phyloP scores from a whole-genome alignment of 495 filamentous ascomycete species.

The Lophiostoma macrostomum region DNA sequence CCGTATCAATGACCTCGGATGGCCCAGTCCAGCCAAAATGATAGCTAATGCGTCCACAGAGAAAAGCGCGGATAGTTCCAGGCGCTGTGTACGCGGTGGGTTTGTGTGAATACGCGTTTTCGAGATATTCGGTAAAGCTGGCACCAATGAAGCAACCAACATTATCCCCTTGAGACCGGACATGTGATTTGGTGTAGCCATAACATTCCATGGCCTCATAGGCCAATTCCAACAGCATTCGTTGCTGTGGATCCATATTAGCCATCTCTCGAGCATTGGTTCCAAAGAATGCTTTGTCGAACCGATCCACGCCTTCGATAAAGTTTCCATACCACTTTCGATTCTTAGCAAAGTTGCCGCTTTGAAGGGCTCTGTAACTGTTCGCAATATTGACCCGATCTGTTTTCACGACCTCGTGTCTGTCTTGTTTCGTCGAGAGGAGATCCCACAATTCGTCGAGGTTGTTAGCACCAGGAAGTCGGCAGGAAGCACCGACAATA shows the following conservation, averaged over 20 bases:
- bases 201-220: not conserved
- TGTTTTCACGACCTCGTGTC: not conserved
- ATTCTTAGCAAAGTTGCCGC: no score
- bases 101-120: not conserved
- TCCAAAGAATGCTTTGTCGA: conserved; percentile 3
- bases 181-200: not conserved
- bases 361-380: not conserved
- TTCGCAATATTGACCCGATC: not conserved
- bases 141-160: not conserved
- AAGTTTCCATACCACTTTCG: conserved; percentile 7
- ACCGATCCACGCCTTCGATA: not conserved
- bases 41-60: not conserved
- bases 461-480: not conserved
- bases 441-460: conserved; percentile 2
- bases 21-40: conserved; percentile 6
- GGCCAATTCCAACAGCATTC: not conserved
- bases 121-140: not conserved
- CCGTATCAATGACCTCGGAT: conserved; percentile 1
- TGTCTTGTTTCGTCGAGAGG: not conserved
- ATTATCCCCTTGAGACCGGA: not conserved
- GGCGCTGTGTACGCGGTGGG: not conserved
- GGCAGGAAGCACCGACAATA: not conserved
- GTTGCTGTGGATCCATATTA: conserved; percentile 2
- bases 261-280: not conserved
- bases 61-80: conserved; percentile 1